These are phyloP conservation scores for Irpex sp. DNA, from an alignment of 1,284 basidiomycete genomes.

Conservation along the genomic window DNA sequence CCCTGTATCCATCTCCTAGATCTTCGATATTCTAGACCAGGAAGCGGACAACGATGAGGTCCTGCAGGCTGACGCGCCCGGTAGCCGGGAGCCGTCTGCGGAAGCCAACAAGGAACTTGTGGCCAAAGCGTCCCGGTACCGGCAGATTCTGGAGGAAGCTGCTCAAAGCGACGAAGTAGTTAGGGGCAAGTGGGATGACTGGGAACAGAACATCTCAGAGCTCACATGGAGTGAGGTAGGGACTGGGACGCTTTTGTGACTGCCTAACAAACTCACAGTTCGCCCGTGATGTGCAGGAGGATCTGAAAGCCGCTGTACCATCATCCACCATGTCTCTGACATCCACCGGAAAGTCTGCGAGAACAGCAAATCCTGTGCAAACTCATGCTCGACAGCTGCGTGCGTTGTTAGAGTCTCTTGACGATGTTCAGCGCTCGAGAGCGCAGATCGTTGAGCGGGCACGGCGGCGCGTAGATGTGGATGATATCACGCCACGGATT, in stretches of 20 bases:
- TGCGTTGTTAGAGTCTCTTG: constrained; percentile 75
- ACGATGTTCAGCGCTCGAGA: constrained; percentile 66
- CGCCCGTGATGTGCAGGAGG: constrained; percentile 42
- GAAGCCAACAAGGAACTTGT: constrained; percentile 77
- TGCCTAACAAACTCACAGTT: neutral
- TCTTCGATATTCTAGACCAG: constrained; percentile 83
- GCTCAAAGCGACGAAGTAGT: constrained; percentile 74
- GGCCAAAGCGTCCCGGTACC: constrained; percentile 69
- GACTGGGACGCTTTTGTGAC: neutral
- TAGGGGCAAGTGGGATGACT: constrained; percentile 81
- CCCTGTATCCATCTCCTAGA: constrained; percentile 40
- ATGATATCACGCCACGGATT: constrained; percentile 77
- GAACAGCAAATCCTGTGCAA: constrained; percentile 39
- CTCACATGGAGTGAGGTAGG: constrained; percentile 73
- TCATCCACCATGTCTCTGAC: constrained; percentile 49
- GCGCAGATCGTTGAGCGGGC: constrained; percentile 66
- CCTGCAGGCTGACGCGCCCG: constrained; percentile 44
- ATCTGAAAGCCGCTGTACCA: constrained; percentile 65
- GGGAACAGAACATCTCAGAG: constrained; percentile 71
- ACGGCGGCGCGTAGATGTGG: constrained; percentile 58
- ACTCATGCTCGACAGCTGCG: constrained; percentile 73
- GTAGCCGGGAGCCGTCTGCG: constrained; percentile 65
- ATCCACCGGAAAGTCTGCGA: constrained; percentile 32
- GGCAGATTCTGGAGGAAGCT: constrained; percentile 71
- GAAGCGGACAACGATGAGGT: constrained; percentile 88